These are phyloP conservation scores for Ustulina deusta DNA, from an alignment of 2,329 filamentous ascomycete genomes.

Conservation along the genomic window DNA sequence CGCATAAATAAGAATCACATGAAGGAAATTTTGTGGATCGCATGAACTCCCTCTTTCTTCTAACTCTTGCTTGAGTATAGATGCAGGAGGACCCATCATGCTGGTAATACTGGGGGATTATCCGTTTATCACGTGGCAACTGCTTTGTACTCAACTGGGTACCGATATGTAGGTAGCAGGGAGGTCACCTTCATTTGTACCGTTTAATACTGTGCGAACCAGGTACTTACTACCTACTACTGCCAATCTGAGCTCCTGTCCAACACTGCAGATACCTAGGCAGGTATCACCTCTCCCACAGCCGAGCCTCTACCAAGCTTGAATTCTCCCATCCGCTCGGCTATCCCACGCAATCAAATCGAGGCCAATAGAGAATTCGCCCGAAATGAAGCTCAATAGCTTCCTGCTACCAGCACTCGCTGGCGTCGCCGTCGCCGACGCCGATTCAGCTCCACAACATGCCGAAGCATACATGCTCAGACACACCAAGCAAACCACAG, in stretches of 20 bases:
- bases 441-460: slow-evolving; percentile 44
- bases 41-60: neutral
- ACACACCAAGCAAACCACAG: slow-evolving; percentile 49
- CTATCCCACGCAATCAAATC: slow-evolving; percentile 29
- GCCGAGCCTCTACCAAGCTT: slow-evolving; percentile 33
- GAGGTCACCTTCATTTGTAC: neutral
- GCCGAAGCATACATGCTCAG: slow-evolving; percentile 68
- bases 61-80: neutral
- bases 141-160: too few species aligned
- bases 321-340: slow-evolving; percentile 23
- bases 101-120: too few species aligned
- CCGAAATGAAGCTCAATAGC: slow-evolving; percentile 57
- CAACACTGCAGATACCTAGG: neutral
- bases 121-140: slow-evolving; percentile 16
- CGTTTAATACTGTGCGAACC: slow-evolving; percentile 20
- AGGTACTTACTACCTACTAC: neutral
- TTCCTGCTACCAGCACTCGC: slow-evolving; percentile 54
- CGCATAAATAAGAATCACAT: neutral
- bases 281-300: slow-evolving; percentile 14
- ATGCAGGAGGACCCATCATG: too few species aligned
- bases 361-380: slow-evolving; percentile 29
- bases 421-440: slow-evolving; percentile 51
- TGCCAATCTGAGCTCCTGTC: slow-evolving; percentile 22
- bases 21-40: neutral
- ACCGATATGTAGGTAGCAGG: too few species aligned